phyloP scores from a whole-genome alignment of 176 grass and related monocot genomes.

The Pontederia paniculata region DNA sequence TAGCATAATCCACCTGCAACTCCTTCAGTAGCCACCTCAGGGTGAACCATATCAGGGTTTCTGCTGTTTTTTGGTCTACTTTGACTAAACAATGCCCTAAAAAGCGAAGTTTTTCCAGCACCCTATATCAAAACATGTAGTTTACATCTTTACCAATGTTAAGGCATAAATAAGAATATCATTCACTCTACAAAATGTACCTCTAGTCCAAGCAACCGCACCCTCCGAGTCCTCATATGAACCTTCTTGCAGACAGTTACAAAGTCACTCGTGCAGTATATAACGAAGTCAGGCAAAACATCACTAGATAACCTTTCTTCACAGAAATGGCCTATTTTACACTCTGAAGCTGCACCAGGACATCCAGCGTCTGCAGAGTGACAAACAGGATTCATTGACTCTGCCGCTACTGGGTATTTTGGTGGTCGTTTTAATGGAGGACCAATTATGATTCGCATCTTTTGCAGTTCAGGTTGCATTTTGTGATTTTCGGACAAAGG shows the following conservation, averaged over 20 bases:
- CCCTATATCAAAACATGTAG: conserved; percentile 37
- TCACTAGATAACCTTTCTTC: conserved; percentile 51
- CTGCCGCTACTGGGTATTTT: conserved; percentile 53
- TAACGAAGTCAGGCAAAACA: conserved; percentile 59
- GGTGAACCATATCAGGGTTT: conserved; percentile 44
- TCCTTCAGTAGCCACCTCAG: conserved; percentile 38
- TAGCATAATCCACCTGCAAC: conserved; percentile 76
- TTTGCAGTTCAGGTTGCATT: conserved; percentile 44
- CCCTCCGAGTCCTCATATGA: conserved; percentile 54
- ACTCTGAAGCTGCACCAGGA: conserved; percentile 29
- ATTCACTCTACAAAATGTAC: conserved; percentile 24
- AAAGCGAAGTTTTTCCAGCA: conserved; percentile 77
- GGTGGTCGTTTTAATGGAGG: conserved; percentile 62
- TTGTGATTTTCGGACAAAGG: conserved; percentile 31
- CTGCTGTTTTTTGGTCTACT: conserved; percentile 39
- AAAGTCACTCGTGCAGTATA: conserved; percentile 86
- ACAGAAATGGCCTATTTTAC: conserved; percentile 43
- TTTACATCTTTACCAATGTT: conserved; percentile 17
- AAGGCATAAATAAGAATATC: background rate
- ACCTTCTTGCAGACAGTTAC: conserved; percentile 63
- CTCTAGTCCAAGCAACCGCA: conserved; percentile 80
- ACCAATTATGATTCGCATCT: conserved; percentile 74
- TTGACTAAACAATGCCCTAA: conserved; percentile 65
- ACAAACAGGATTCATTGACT: conserved; percentile 32
- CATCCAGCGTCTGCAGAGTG: conserved; percentile 10